These are phyloP conservation scores for Orbilia brochopaga DNA, from an alignment of 2,329 filamentous ascomycete genomes.

Conservation along the genomic window DNA sequence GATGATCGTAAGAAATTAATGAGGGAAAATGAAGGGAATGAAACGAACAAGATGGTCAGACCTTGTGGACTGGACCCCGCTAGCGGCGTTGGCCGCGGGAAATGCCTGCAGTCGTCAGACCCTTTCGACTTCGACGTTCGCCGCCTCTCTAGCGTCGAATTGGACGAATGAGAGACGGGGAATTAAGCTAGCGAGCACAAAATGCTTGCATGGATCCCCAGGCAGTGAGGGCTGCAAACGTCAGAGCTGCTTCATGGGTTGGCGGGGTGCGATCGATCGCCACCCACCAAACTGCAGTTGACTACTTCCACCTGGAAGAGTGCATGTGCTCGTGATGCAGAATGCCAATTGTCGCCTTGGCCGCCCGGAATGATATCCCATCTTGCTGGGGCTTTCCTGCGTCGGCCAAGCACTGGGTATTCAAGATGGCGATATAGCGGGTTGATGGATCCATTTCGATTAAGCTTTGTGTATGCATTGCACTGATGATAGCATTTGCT, in stretches of 20 bases:
- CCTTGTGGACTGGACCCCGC: no score
- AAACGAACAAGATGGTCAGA: no score
- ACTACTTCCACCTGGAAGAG: not conserved
- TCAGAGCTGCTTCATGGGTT: slow-evolving; percentile 12
- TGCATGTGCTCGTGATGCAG: not conserved
- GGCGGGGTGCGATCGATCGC: slow-evolving; percentile 32
- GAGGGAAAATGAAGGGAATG: no score
- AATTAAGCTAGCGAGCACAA: slow-evolving; percentile 9
- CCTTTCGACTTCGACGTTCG: not conserved
- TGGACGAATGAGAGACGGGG: not conserved
- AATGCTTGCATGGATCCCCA: not conserved
- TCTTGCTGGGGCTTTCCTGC: not conserved
- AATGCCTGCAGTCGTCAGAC: slow-evolving; percentile 14
- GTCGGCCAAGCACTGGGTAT: not conserved
- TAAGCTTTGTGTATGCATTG: not conserved
- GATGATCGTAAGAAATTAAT: no score
- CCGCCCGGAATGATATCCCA: not conserved
- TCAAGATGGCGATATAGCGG: not conserved
- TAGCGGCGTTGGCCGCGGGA: slow-evolving; percentile 2
- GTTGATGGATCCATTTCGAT: not conserved
- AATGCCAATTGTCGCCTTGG: not conserved
- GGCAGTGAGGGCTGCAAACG: slow-evolving; percentile 18
- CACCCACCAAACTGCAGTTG: slow-evolving; percentile 26
- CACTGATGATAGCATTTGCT: no score
- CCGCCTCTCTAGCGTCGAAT: slow-evolving; percentile 7